Conservation (phyloP, 768 basidiomycete species). For the Pholiota microspora region DNA sequence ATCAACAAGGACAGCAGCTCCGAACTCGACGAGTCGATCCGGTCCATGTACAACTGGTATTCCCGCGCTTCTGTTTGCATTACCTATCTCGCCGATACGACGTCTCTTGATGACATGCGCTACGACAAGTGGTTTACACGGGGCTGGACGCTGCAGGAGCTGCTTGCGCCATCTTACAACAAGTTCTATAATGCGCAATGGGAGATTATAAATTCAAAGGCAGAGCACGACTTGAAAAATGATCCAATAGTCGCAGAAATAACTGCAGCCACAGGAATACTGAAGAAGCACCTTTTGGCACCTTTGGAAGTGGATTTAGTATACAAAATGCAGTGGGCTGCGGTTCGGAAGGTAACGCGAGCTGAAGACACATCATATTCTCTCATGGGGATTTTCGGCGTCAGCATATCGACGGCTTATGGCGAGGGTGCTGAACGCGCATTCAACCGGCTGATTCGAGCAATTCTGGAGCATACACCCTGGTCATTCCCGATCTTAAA, state of each 20-base stretch:
- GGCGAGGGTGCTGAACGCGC: background rate
- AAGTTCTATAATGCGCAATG: no score
- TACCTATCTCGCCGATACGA: background rate
- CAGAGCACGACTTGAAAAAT: no score
- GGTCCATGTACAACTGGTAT: background rate
- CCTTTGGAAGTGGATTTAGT: no score
- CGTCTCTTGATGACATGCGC: background rate
- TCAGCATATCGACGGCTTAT: background rate
- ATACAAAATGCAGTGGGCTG: background rate
- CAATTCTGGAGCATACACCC: background rate
- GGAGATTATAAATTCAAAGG: no score
- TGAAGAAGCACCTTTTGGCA: no score
- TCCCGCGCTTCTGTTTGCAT: background rate
- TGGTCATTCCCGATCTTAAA: background rate
- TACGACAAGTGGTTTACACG: background rate
- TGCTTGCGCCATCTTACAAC: background rate
- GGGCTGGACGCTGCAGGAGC: background rate
- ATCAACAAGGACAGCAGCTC: background rate
- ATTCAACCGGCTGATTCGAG: background rate
- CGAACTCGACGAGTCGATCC: constrained; percentile 1
- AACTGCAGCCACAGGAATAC: no score
- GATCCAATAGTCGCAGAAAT: no score
- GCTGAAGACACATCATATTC: background rate
- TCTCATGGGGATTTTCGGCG: background rate
- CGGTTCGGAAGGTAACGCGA: background rate